Evolutionary conservation across 148 eudicot genomes (phyloP), one percentile per base, ranked within the genome.

Genomic region (Vaccinium myrtillus): DNA sequence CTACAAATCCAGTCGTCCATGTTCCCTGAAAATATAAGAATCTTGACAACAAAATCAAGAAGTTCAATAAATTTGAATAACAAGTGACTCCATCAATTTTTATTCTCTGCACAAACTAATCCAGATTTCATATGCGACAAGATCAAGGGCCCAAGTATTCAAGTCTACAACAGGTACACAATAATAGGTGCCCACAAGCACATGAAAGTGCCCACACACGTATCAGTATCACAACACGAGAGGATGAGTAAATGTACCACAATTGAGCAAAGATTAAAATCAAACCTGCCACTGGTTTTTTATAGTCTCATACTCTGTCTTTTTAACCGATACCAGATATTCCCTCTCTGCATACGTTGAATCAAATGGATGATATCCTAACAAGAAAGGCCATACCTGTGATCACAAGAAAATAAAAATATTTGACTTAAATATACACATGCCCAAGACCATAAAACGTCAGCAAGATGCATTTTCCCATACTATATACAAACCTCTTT

Each of bases 301-400:
- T 77, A 94, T 86, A 25, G 90, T 93, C 88, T 94, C 97, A 78
- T 93, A 96, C 84, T 94, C 99, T 73, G 91, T 87, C 85, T 93
- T 94, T 89, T 90, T 94, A 77, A 90, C 84, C 27, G 98, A 84
- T 84, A 88, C 87, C 80, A 85, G 90, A 87, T 96, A 94, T 85
- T 93, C 98, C 67, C 99, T 91, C 88, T 94, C 97, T 43, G 99
- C 99, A 92, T 88, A 95, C 63, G 98, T 96, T 82, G 99, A 94
- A 90, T 92, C 92, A 88, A 89, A 92, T 55, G 91, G 90, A 81
- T 94, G 88, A 88, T 87, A 92, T 87, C 95, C 99, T 88, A 96
- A 87, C 81, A 96, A 88, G 81, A 96, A 92, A 27, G 94, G 91
- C 99, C 99, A 96, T 55, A 94, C 91, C 99, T 95, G 89, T 79